Conservation (phyloP, 2,329 filamentous ascomycete genomes). For the Fusarium pininemorale region DNA sequence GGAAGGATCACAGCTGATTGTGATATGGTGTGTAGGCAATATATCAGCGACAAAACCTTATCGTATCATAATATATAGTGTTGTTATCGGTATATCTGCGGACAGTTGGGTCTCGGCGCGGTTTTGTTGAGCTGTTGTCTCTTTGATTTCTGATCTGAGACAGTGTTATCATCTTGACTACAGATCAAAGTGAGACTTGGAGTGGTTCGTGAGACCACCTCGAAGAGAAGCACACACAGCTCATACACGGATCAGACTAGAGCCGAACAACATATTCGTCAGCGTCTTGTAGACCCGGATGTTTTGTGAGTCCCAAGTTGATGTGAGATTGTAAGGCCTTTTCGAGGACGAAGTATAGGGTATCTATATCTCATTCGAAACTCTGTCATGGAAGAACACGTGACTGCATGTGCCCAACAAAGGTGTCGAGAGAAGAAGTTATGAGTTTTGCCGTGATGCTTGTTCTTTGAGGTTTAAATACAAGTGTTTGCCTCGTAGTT, state of each 20-base stretch:
- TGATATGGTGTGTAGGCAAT: background rate
- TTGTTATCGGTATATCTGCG: background rate
- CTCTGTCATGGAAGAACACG: background rate
- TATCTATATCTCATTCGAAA: background rate
- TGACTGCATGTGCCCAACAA: background rate
- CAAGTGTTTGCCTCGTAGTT: background rate
- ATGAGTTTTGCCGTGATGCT: background rate
- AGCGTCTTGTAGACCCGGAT: background rate
- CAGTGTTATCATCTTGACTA: background rate
- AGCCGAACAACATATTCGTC: background rate
- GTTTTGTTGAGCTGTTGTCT: background rate
- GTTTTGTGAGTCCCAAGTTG: background rate
- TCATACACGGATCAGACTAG: background rate
- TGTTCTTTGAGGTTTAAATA: background rate
- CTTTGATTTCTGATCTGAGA: background rate
- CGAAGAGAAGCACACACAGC: background rate
- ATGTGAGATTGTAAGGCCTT: background rate
- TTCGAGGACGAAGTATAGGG: background rate
- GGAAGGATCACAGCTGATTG: constrained; percentile 16
- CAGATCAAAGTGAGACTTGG: background rate
- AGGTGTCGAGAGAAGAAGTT: background rate
- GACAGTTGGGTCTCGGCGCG: background rate
- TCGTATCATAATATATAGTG: background rate
- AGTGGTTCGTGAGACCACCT: background rate
- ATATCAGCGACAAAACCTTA: constrained; percentile 14